Conservation (phyloP, 805 yeast genomes). For the Schizosaccharomyces lindneri region DNA sequence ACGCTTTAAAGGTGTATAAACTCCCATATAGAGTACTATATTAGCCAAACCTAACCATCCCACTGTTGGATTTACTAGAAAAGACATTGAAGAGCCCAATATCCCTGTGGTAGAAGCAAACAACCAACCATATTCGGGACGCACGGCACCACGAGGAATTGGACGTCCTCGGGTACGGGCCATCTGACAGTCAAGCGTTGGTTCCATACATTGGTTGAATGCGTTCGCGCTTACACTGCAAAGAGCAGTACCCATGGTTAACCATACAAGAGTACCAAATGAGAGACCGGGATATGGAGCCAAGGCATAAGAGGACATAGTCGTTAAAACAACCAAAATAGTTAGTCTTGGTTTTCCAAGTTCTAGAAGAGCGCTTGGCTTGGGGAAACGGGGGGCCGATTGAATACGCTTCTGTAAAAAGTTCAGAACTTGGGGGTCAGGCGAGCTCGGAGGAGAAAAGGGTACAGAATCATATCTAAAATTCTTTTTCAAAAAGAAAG, state of each 20-base stretch:
- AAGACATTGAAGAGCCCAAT: conserved; percentile 40
- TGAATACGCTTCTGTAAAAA: background rate
- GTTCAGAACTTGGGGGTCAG: background rate
- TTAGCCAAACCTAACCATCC: conserved; percentile 59
- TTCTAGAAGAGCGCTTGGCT: conserved; percentile 18
- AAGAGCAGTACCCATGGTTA: conserved; percentile 66
- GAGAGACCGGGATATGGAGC: conserved; percentile 31
- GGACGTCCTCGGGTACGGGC: conserved; percentile 72
- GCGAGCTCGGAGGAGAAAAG: background rate
- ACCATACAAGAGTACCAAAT: conserved; percentile 37
- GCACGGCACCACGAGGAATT: conserved; percentile 57
- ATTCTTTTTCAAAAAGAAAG: background rate
- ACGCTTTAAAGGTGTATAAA: conserved; percentile 75
- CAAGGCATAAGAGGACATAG: conserved; percentile 80
- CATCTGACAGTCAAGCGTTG: conserved; percentile 70
- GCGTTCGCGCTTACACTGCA: conserved; percentile 91
- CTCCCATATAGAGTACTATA: conserved; percentile 65
- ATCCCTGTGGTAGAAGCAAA: conserved; percentile 61
- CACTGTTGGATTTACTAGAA: conserved; percentile 71
- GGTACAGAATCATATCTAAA: background rate
- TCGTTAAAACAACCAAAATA: conserved; percentile 63
- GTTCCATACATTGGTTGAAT: conserved; percentile 90
- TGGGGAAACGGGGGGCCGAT: background rate
- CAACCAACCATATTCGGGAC: conserved; percentile 49
- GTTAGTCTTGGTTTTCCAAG: conserved; percentile 82